Evolutionary conservation across 2,329 filamentous ascomycete genomes (phyloP).

Genomic region (Didymella lethalis): DNA sequence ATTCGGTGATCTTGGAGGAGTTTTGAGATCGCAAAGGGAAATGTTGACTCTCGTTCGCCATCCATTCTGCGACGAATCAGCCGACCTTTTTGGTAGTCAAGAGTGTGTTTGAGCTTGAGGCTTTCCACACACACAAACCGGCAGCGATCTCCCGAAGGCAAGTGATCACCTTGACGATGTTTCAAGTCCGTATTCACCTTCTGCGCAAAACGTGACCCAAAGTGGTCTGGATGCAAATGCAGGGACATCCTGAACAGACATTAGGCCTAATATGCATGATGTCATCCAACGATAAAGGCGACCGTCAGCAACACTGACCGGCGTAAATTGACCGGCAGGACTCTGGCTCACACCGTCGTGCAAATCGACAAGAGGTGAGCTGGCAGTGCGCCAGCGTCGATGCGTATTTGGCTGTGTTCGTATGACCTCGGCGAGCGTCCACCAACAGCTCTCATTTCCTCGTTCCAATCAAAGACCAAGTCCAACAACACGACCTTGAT

Average conservation of each 20-base stretch:
- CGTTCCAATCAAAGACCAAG: constrained; percentile 3
- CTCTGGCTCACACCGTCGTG: not conserved
- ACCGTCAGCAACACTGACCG: not conserved
- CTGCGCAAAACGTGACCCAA: not conserved
- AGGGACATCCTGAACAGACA: not conserved
- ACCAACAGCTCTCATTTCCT: constrained; percentile 11
- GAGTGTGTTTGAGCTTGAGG: not conserved
- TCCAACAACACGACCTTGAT: constrained; percentile 1
- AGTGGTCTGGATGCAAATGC: not conserved
- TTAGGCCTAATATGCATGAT: not conserved
- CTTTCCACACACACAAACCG: not conserved
- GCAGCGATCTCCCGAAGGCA: too few species aligned
- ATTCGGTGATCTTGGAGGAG: not conserved
- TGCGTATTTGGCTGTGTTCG: constrained; percentile 1
- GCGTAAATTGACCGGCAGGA: not conserved
- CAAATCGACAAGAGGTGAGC: not conserved
- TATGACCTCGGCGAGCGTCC: constrained; percentile 4
- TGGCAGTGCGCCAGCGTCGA: constrained; percentile 1
- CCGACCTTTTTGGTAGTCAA: not conserved
- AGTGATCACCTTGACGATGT: not conserved
- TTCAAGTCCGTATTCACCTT: not conserved
- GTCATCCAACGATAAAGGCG: not conserved
- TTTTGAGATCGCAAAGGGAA: too few species aligned
- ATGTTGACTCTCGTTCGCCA: not conserved
- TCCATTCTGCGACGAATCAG: not conserved